These are phyloP conservation scores for Lachnellula arida DNA, from an alignment of 2,329 filamentous ascomycete genomes.

Conservation along the genomic window DNA sequence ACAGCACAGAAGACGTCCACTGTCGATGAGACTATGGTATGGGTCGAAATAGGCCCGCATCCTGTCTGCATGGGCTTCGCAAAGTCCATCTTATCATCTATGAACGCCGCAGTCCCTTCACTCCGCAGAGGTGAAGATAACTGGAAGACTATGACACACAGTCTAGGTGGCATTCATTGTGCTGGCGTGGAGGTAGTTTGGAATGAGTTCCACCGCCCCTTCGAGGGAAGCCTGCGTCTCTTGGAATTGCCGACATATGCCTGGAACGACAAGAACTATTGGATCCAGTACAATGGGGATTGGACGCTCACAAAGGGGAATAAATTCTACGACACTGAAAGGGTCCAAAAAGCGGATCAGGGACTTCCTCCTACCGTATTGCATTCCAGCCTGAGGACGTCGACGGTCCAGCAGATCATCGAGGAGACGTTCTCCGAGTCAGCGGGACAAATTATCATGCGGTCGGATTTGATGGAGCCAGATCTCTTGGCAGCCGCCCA, in stretches of 20 bases:
- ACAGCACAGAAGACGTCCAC: constrained; percentile 51
- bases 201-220: constrained; percentile 53
- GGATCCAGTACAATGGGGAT: constrained; percentile 44
- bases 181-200: constrained; percentile 60
- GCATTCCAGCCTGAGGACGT: constrained; percentile 26
- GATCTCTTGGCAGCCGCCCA: constrained; percentile 6
- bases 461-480: constrained; percentile 8
- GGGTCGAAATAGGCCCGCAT: constrained; percentile 68
- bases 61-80: constrained; percentile 64
- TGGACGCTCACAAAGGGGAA: constrained; percentile 59
- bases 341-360: constrained; percentile 33
- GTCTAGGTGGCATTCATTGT: constrained; percentile 58
- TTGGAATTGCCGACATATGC: constrained; percentile 55
- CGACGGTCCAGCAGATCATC: constrained; percentile 50
- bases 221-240: constrained; percentile 48
- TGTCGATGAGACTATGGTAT: constrained; percentile 57
- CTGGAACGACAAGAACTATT: constrained; percentile 59
- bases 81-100: constrained; percentile 44
- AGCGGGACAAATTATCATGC: constrained; percentile 2
- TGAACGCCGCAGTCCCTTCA: constrained; percentile 44
- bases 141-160: constrained; percentile 51
- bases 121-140: constrained; percentile 51
- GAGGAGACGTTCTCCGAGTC: constrained; percentile 38
- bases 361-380: constrained; percentile 2
- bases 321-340: constrained; percentile 43